phyloP scores from a whole-genome alignment of 257 asterid species.

The Craterostigma plantagineum region DNA sequence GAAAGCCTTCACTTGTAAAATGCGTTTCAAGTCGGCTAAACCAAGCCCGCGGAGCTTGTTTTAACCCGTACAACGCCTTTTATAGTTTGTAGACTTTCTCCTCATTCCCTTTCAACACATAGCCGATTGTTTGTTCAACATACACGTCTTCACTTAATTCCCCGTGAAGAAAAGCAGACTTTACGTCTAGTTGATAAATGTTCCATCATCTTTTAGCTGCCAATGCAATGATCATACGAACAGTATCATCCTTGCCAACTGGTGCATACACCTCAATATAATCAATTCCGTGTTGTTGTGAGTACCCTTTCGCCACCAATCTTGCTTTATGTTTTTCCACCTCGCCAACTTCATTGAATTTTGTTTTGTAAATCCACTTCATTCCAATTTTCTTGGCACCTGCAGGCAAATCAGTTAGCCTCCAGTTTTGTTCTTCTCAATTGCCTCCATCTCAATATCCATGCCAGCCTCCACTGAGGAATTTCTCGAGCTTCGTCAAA shows the following conservation, averaged over 20 bases:
- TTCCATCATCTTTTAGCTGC: not conserved
- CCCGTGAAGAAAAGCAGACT: not conserved
- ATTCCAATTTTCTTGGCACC: not conserved
- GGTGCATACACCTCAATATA: not conserved
- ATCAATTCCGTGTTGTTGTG: not conserved
- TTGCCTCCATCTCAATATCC: not conserved
- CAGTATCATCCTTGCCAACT: not conserved
- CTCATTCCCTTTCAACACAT: not conserved
- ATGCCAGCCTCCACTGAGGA: too few relatives aligned
- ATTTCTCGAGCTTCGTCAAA: too few relatives aligned
- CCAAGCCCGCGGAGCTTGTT: not conserved
- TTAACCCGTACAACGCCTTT: not conserved
- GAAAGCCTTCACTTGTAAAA: too few relatives aligned
- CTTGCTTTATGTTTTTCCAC: not conserved
- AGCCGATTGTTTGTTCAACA: too few relatives aligned
- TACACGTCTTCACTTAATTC: not conserved
- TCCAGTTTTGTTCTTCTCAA: not conserved
- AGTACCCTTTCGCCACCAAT: not conserved
- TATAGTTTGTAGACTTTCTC: not conserved
- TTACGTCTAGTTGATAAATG: not conserved
- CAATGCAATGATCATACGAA: not conserved
- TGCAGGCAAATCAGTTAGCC: not conserved
- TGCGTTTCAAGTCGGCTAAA: not conserved
- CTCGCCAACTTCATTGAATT: not conserved
- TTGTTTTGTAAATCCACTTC: constrained; percentile 1